phyloP scores from a whole-genome alignment of 1,284 basidiomycete genomes.

The Peniophora sp. region DNA sequence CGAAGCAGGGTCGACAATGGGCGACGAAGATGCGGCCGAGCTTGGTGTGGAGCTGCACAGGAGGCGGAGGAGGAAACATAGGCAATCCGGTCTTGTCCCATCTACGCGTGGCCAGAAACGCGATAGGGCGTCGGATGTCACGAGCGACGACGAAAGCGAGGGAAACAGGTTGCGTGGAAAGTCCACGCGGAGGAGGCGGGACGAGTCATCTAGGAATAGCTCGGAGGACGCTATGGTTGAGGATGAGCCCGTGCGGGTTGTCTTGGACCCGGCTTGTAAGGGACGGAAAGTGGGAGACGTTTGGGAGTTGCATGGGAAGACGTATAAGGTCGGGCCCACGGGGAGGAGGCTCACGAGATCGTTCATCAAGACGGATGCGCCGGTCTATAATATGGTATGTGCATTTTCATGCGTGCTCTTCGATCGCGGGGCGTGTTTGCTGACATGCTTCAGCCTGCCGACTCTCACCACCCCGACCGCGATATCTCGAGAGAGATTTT shows the following conservation, averaged over 20 bases:
- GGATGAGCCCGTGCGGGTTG: slow-evolving; percentile 33
- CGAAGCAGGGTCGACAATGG: slow-evolving; percentile 65
- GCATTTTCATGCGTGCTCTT: neutral
- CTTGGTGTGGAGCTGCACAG: slow-evolving; percentile 18
- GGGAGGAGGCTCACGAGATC: slow-evolving; percentile 62
- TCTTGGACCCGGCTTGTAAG: slow-evolving; percentile 36
- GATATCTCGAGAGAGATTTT: slow-evolving; percentile 57
- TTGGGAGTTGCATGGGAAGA: slow-evolving; percentile 62
- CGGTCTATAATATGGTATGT: slow-evolving; percentile 62
- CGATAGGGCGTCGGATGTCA: slow-evolving; percentile 45
- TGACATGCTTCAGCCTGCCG: slow-evolving; percentile 44
- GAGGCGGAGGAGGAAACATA: slow-evolving; percentile 32
- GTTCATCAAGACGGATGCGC: slow-evolving; percentile 58
- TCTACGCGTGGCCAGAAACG: slow-evolving; percentile 53
- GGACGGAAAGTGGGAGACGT: slow-evolving; percentile 60
- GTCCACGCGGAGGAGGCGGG: slow-evolving; percentile 27
- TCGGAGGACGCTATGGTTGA: slow-evolving; percentile 38
- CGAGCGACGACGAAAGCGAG: slow-evolving; percentile 35
- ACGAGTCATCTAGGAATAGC: slow-evolving; percentile 13
- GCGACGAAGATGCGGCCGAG: slow-evolving; percentile 45
- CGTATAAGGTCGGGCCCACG: slow-evolving; percentile 62
- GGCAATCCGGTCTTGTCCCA: slow-evolving; percentile 31
- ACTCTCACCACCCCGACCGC: slow-evolving; percentile 70
- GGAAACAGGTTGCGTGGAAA: slow-evolving; percentile 18
- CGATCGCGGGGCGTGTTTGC: neutral